These are phyloP conservation scores for Paraurostyla sp. DNA, from an alignment of 73 alveolate genomes.

Conservation along the genomic window DNA sequence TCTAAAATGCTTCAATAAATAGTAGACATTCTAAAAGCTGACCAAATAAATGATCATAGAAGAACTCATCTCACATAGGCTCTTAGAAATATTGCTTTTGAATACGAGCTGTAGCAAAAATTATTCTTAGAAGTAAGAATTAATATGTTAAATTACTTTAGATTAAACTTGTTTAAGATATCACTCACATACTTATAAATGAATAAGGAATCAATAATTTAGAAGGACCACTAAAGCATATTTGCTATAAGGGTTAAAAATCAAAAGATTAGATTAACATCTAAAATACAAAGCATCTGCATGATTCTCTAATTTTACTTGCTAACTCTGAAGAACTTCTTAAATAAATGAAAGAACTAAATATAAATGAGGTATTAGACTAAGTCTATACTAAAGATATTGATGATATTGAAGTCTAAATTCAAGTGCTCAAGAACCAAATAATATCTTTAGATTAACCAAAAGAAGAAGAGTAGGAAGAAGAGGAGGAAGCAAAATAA, in stretches of 20 bases:
- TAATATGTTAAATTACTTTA: not conserved
- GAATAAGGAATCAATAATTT: conserved; percentile 41
- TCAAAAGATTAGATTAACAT: not conserved
- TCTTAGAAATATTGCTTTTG: conserved; percentile 36
- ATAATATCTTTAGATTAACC: not conserved
- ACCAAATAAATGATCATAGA: conserved; percentile 19
- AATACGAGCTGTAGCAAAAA: conserved; percentile 6
- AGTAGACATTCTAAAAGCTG: not conserved
- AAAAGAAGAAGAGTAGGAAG: not conserved
- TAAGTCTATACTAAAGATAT: not conserved
- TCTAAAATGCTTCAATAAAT: conserved; percentile 3
- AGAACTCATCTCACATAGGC: conserved; percentile 10
- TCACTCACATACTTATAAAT: not conserved
- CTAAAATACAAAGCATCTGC: not conserved
- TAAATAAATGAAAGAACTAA: conserved; percentile 29
- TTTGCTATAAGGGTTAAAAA: not conserved
- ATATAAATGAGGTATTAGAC: conserved; percentile 3
- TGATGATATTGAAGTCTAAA: conserved; percentile 42
- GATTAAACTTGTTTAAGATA: conserved; percentile 22
- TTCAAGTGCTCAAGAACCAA: conserved; percentile 34
- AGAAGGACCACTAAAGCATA: not conserved
- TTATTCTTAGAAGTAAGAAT: not conserved
- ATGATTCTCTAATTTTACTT: not conserved
- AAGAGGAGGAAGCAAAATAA: not conserved
- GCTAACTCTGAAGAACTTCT: conserved; percentile 47